These are phyloP conservation scores for Mucor circinelloides DNA, from an alignment of 371 early-diverging fungal species.

Conservation along the genomic window DNA sequence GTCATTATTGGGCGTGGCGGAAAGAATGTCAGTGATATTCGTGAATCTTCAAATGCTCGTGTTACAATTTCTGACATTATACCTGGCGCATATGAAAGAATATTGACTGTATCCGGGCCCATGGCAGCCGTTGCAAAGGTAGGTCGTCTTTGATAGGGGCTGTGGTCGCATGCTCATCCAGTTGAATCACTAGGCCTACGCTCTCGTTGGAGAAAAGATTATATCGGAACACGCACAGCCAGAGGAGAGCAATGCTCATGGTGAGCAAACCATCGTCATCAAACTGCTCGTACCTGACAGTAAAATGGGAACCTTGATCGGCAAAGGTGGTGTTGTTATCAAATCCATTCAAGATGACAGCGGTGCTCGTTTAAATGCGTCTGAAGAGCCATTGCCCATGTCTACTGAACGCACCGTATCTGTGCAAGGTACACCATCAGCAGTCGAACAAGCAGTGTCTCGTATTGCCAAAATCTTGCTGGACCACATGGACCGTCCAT, in stretches of 20 bases:
- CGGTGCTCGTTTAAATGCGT: conserved; percentile 83
- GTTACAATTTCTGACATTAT: conserved; percentile 81
- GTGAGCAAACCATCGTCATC: conserved; percentile 54
- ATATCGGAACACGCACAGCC: conserved; percentile 51
- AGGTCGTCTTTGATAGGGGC: conserved; percentile 4
- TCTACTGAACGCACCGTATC: conserved; percentile 85
- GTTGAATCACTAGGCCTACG: conserved; percentile 74
- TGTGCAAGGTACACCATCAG: conserved; percentile 80
- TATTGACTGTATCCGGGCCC: conserved; percentile 76
- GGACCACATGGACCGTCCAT: conserved; percentile 57
- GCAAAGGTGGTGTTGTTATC: conserved; percentile 87
- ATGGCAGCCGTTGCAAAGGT: conserved; percentile 76
- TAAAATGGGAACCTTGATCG: conserved; percentile 91
- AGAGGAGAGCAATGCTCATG: conserved; percentile 16
- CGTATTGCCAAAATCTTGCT: conserved; percentile 71
- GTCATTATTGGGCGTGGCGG: conserved; percentile 86
- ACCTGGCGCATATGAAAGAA: conserved; percentile 73
- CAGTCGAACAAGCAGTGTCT: conserved; percentile 79
- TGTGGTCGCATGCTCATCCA: too few relatives aligned
- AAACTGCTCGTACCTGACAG: conserved; percentile 74
- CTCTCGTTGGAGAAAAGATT: conserved; percentile 72
- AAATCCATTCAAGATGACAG: conserved; percentile 85
- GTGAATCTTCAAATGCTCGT: conserved; percentile 74
- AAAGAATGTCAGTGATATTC: conserved; percentile 79
- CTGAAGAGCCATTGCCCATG: conserved; percentile 74